Evolutionary conservation across 345 rosid genomes (phyloP).

Genomic region (Eucalyptus pauciflora): DNA sequence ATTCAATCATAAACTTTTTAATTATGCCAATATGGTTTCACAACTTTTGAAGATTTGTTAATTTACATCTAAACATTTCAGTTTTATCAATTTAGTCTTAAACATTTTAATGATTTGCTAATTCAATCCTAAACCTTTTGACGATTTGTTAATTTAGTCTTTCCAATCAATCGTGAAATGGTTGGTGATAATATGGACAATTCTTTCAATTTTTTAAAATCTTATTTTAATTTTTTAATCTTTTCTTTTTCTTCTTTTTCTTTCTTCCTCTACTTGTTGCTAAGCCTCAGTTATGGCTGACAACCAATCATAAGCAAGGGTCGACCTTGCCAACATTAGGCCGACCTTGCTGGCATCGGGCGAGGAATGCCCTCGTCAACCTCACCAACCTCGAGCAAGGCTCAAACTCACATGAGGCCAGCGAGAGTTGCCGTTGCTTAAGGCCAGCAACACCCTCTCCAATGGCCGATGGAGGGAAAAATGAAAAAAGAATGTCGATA

Average conservation of each 20-base stretch:
- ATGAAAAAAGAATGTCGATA: no score
- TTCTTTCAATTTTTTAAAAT: no score
- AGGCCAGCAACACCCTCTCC: neutral
- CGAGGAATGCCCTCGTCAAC: neutral
- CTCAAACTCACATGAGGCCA: neutral
- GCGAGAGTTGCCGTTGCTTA: neutral
- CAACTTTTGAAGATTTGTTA: neutral
- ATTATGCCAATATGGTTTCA: neutral
- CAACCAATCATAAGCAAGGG: neutral
- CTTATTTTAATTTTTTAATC: no score
- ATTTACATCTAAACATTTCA: neutral
- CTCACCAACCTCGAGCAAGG: neutral
- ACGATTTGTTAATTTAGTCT: neutral
- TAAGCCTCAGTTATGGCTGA: accelerated
- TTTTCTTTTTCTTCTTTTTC: no score
- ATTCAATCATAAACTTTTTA: neutral
- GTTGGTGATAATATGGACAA: accelerated
- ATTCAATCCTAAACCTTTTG: neutral
- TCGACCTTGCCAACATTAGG: accelerated
- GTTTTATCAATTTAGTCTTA: accelerated
- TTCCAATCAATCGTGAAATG: no score
- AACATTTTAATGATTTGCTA: neutral
- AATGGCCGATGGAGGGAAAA: neutral
- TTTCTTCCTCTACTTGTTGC: neutral
- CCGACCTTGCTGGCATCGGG: no score